These are phyloP conservation scores for Ogataea nitratoaversa DNA, from an alignment of 805 yeast species.

Conservation along the genomic window DNA sequence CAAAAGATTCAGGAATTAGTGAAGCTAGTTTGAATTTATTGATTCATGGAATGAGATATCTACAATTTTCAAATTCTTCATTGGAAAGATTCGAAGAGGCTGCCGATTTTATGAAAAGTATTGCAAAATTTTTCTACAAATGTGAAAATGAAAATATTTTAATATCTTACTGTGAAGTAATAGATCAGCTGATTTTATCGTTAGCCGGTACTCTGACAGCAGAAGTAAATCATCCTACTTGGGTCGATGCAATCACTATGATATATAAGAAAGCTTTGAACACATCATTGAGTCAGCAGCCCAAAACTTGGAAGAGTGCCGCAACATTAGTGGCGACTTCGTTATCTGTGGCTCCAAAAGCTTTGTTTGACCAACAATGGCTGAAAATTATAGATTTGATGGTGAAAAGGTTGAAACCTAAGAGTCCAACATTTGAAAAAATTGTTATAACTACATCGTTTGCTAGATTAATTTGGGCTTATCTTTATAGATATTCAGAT, in stretches of 20 bases:
- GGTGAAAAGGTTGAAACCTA: constrained; percentile 60
- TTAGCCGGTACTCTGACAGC: constrained; percentile 85
- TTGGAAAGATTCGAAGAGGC: constrained; percentile 88
- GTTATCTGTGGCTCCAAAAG: constrained; percentile 76
- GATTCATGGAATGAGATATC: constrained; percentile 87
- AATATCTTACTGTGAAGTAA: constrained; percentile 80
- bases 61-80: constrained; percentile 77
- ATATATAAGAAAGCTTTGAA: constrained; percentile 49
- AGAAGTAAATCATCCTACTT: constrained; percentile 91
- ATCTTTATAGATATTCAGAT: constrained; percentile 79
- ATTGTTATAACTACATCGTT: constrained; percentile 58
- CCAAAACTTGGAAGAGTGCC: constrained; percentile 61
- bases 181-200: constrained; percentile 70
- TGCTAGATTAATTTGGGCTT: constrained; percentile 85
- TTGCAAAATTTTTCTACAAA: constrained; percentile 74
- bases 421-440: constrained; percentile 44
- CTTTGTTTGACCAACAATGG: constrained; percentile 73
- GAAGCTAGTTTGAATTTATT: constrained; percentile 62
- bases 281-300: constrained; percentile 39
- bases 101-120: constrained; percentile 82
- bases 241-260: constrained; percentile 76
- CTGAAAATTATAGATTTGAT: constrained; percentile 58
- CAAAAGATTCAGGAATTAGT: constrained; percentile 28
- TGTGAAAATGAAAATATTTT: constrained; percentile 63
- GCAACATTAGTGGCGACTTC: constrained; percentile 67